These are phyloP conservation scores for Carallia pectinifolia DNA, from an alignment of 345 rosid genomes.

Conservation along the genomic window DNA sequence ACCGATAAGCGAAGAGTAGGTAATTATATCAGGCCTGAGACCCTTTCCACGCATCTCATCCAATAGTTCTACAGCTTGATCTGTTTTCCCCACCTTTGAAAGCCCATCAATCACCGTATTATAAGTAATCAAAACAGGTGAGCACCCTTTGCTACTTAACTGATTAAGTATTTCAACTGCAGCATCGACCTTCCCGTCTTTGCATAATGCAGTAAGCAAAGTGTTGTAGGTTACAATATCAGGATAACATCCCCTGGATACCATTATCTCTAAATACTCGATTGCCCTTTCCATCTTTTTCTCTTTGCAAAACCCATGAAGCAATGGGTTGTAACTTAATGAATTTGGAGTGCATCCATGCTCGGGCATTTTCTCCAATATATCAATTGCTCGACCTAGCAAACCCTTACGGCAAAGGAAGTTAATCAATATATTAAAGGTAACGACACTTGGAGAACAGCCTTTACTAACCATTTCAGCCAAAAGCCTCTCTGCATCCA, in stretches of 20 bases:
- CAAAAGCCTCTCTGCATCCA: conserved; percentile 77
- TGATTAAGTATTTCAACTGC: conserved; percentile 89
- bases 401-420: conserved; percentile 83
- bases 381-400: conserved; percentile 70
- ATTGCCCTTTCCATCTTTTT: conserved; percentile 83
- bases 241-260: conserved; percentile 83
- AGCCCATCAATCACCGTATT: conserved; percentile 86
- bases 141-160: conserved; percentile 71
- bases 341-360: conserved; percentile 82
- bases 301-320: conserved; percentile 87
- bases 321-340: conserved; percentile 72
- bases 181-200: conserved; percentile 78
- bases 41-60: conserved; percentile 75
- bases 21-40: conserved; percentile 68
- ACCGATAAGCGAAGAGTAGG: conserved; percentile 75
- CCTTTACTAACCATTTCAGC: conserved; percentile 74
- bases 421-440: conserved; percentile 84
- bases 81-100: conserved; percentile 75
- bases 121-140: conserved; percentile 74
- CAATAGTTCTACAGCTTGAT: conserved; percentile 58
- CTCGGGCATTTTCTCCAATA: conserved; percentile 80
- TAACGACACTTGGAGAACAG: conserved; percentile 82
- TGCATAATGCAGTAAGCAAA: conserved; percentile 74
- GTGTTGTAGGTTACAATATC: conserved; percentile 92
- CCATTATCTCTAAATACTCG: conserved; percentile 79